Evolutionary conservation across 2,329 filamentous ascomycete genomes (phyloP).

Genomic region (Colletotrichum sp.): DNA sequence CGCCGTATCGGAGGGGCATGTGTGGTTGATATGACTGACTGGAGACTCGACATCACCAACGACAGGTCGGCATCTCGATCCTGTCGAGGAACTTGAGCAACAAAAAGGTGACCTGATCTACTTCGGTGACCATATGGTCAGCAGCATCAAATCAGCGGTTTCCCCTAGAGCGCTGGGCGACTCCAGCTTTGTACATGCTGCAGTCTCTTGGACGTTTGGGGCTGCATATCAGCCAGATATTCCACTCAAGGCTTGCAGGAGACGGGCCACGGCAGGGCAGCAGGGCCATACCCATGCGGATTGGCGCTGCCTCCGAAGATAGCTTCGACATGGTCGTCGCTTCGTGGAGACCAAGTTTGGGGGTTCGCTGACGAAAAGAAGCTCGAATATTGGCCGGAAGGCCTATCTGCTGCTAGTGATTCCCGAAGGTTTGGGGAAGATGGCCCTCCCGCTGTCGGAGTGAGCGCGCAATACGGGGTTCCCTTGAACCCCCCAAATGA

Average conservation of each 20-base stretch:
- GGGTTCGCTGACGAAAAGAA: constrained; percentile 15
- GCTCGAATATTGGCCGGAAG: constrained; percentile 13
- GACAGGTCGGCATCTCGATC: neutral
- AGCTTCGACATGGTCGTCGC: constrained; percentile 2
- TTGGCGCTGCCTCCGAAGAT: neutral
- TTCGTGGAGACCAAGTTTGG: constrained; percentile 9
- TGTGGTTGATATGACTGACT: constrained; percentile 18
- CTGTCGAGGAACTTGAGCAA: neutral
- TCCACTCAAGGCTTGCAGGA: constrained; percentile 6
- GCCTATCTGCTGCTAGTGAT: constrained; percentile 8
- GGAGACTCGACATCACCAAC: neutral
- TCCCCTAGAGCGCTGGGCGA: neutral
- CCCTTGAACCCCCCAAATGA: constrained; percentile 12
- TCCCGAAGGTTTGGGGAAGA: constrained; percentile 15
- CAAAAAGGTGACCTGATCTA: neutral
- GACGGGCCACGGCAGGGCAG: constrained; percentile 6
- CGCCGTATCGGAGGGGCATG: constrained; percentile 13
- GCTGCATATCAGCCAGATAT: constrained; percentile 19
- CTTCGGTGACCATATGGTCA: neutral
- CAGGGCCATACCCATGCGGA: constrained; percentile 9
- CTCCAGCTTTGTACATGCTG: constrained; percentile 11
- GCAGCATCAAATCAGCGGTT: neutral
- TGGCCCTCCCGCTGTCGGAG: constrained; percentile 12
- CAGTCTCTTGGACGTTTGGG: constrained; percentile 15
- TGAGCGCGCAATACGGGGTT: constrained; percentile 3